Evolutionary conservation across 129 eudicot genomes (phyloP).

Genomic region (Dittrichia graveolens): DNA sequence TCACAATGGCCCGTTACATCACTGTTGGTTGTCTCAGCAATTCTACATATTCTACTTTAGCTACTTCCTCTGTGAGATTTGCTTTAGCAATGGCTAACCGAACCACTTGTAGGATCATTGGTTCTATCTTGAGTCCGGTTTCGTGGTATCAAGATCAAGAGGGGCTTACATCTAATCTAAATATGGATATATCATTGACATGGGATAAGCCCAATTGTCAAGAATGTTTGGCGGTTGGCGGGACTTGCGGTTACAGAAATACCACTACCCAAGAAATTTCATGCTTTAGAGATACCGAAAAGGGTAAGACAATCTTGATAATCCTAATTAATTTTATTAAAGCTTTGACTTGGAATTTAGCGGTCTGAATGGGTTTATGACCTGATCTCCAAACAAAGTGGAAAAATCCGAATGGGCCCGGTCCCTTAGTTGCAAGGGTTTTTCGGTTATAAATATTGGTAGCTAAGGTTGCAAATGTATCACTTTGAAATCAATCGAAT

Average conservation of each 20-base stretch:
- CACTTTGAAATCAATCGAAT: too few relatives aligned
- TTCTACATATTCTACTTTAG: conserved; percentile 50
- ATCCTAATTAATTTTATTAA: not conserved
- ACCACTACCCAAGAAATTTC: conserved; percentile 33
- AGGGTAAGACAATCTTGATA: conserved; percentile 43
- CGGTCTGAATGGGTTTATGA: too few relatives aligned
- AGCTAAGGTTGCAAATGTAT: too few relatives aligned
- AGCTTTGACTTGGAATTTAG: not conserved
- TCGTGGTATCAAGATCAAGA: conserved; percentile 27
- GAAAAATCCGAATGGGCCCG: too few relatives aligned
- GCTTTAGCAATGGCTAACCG: conserved; percentile 29
- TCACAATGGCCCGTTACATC: conserved; percentile 32
- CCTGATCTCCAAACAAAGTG: too few relatives aligned
- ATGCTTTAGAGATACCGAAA: conserved; percentile 35
- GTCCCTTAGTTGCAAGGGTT: too few relatives aligned
- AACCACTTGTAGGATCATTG: conserved; percentile 30
- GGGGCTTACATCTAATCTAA: conserved; percentile 43
- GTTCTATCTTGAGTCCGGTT: conserved; percentile 42
- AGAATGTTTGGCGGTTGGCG: conserved; percentile 56
- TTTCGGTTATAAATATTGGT: too few relatives aligned
- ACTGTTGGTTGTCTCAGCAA: conserved; percentile 70
- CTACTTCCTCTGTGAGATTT: conserved; percentile 45
- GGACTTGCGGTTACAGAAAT: conserved; percentile 53
- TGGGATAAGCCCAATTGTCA: conserved; percentile 64
- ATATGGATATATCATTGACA: conserved; percentile 48